Base-by-base conservation (phyloP, 176 grass and related monocot genomes). In the Avena atlantica region DNA sequence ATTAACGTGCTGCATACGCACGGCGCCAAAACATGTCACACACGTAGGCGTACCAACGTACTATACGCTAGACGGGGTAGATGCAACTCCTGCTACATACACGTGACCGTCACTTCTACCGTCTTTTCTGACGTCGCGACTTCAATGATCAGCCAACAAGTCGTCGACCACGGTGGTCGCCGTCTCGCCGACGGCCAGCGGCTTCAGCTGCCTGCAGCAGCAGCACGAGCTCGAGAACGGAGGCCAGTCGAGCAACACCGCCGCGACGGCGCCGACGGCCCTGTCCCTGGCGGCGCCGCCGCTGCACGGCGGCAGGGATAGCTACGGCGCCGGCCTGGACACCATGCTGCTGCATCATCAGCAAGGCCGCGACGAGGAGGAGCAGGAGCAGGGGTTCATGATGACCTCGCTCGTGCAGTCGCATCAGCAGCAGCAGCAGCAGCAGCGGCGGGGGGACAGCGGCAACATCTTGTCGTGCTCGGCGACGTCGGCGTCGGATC, bases 401-500 rank as follows among this genome's bases (percentile, higher is more conserved):
- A 56, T 88, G 49, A 69, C 40, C 59, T 80, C 85, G 0, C 81
- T 88, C 3, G 37, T 29, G 59, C 81, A 67, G 81, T 67, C 78
- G 11, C 88, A 87, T 37, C 74, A 65, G 8, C 55, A 40, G 48
- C 53, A 12, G 31, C 83, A 3, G 37, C 37, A 40, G 40, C 40
- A 42, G 40, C 40, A 34, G 31, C 31, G 31, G 31, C 31, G 31
- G 31, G 31, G 45, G 31, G 23, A 36, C 76, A 60, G 61, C 58
- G 37, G n/a, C 75, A 66, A 88, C 76, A 81, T 85, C 40, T 84
- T 88, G 76, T 84, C 85, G 48, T 87, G 81, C 85, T 80, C 81
- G 49, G 49, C 89, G 75, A 61, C 65, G 67, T 75, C 89, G 76
- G 76, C 65, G 76, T 88, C 89, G 74, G 75, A 84, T 75, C 72